A percentile compares a stretch with the other conserved stretches of the same genome.
These are phyloP conservation scores for Davidsoniella eucalypti DNA, from an alignment of 2,329 filamentous ascomycete genomes.

Conservation along the genomic window DNA sequence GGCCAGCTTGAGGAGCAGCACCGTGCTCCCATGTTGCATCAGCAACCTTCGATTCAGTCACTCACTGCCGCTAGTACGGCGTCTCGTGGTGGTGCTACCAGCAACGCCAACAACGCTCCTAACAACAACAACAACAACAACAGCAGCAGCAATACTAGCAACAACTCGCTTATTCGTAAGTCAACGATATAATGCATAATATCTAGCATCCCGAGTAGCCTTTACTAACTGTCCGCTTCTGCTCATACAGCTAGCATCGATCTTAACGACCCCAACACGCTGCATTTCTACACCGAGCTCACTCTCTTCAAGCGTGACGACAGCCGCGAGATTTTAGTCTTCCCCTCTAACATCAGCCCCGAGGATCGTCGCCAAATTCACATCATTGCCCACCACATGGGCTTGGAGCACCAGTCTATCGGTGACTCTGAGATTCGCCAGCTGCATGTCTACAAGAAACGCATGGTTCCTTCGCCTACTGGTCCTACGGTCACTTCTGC, in stretches of 20 bases:
- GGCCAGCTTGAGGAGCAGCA: constrained; percentile 97
- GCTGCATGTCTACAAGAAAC: constrained; percentile 69
- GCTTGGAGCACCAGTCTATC: constrained; percentile 75
- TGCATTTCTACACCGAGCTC: constrained; percentile 81
- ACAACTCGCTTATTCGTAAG: constrained; percentile 11
- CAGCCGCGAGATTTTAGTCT: constrained; percentile 63
- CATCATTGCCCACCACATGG: constrained; percentile 89
- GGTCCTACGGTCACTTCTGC: constrained; percentile 42
- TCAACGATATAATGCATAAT: background rate
- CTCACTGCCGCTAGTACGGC: constrained; percentile 25
- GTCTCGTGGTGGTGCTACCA: background rate
- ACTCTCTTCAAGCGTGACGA: constrained; percentile 74
- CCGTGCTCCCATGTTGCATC: constrained; percentile 59
- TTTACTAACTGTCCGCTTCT: constrained; percentile 28
- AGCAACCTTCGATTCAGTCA: constrained; percentile 74
- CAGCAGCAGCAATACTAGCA: constrained; percentile 1
- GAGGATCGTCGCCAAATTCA: constrained; percentile 81
- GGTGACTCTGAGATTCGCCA: constrained; percentile 77
- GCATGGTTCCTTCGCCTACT: constrained; percentile 35
- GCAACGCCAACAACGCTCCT: constrained; percentile 1
- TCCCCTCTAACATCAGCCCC: constrained; percentile 64
- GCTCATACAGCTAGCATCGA: constrained; percentile 33
- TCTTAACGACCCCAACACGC: constrained; percentile 74
- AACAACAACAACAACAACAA: constrained; percentile 5
- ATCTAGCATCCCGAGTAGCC: background rate